phyloP scores from a whole-genome alignment of 1,284 basidiomycete species.

The Cryptococcus floricola region DNA sequence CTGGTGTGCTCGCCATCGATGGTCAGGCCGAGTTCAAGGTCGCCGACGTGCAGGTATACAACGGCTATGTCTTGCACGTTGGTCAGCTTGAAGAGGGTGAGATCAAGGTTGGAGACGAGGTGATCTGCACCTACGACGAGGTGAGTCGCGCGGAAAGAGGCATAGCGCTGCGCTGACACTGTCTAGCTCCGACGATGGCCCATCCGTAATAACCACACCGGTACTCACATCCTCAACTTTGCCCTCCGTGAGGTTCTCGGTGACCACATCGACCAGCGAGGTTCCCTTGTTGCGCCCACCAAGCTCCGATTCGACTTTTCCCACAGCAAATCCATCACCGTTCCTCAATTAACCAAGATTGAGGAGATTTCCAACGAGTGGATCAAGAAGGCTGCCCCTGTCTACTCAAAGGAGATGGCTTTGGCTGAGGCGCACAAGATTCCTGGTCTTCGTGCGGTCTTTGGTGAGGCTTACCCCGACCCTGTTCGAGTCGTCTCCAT shows the following conservation, averaged over 20 bases:
- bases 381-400: slow-evolving; percentile 83
- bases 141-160: slow-evolving; percentile 42
- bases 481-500: slow-evolving; percentile 93
- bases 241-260: slow-evolving; percentile 87
- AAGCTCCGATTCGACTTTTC: slow-evolving; percentile 99
- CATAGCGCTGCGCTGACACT: background rate
- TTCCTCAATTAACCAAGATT: slow-evolving; percentile 74
- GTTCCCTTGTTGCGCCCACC: slow-evolving; percentile 90
- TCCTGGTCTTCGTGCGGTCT: slow-evolving; percentile 89
- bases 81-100: slow-evolving; percentile 77
- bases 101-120: slow-evolving; percentile 64
- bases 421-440: slow-evolving; percentile 82
- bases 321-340: slow-evolving; percentile 79
- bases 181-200: slow-evolving; percentile 83
- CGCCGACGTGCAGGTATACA: slow-evolving; percentile 82
- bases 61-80: slow-evolving; percentile 83
- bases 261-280: slow-evolving; percentile 96
- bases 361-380: slow-evolving; percentile 81
- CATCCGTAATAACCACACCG: slow-evolving; percentile 95
- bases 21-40: slow-evolving; percentile 90
- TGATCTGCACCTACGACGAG: slow-evolving; percentile 72
- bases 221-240: slow-evolving; percentile 96
- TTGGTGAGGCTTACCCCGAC: slow-evolving; percentile 96
- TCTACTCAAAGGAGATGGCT: slow-evolving; percentile 81
- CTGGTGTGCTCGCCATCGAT: slow-evolving; percentile 89